phyloP scores from a whole-genome alignment of 345 rosid genomes.

The Trapa bicornis region DNA sequence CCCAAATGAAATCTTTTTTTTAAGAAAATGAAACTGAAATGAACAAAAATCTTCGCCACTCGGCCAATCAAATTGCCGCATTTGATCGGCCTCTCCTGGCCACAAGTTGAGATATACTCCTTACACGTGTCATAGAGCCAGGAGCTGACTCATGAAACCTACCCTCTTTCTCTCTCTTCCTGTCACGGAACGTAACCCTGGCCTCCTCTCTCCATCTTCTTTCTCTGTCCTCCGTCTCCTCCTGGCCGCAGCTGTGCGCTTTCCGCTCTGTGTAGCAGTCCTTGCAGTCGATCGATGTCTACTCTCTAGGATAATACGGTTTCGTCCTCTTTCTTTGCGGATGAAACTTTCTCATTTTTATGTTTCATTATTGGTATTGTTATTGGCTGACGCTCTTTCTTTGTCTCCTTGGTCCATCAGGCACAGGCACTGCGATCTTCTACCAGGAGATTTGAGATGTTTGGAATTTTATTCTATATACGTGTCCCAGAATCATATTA shows the following conservation, averaged over 20 bases:
- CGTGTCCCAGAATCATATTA: conserved; percentile 19
- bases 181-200: too few species aligned
- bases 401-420: not conserved
- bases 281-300: not conserved
- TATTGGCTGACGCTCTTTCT: conserved; percentile 6
- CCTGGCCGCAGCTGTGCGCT: too few species aligned
- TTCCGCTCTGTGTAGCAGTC: not conserved
- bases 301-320: not conserved
- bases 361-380: conserved; percentile 1
- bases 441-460: not conserved
- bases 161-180: not conserved
- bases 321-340: not conserved
- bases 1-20: too few species aligned
- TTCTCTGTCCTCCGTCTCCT: not conserved
- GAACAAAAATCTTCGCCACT: too few species aligned
- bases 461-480: conserved; percentile 14
- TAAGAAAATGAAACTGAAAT: too few species aligned
- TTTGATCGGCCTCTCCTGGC: conserved; percentile 28
- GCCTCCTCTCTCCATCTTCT: not conserved
- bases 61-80: too few species aligned
- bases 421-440: not conserved
- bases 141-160: not conserved
- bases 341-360: not conserved
- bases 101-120: conserved; percentile 49
- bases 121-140: conserved; percentile 32